Percentiles rank a stretch among this genome's conserved stretches.
These are phyloP conservation scores for Jatropha podagrica DNA, from an alignment of 441 rosid genomes.

Conservation along the genomic window DNA sequence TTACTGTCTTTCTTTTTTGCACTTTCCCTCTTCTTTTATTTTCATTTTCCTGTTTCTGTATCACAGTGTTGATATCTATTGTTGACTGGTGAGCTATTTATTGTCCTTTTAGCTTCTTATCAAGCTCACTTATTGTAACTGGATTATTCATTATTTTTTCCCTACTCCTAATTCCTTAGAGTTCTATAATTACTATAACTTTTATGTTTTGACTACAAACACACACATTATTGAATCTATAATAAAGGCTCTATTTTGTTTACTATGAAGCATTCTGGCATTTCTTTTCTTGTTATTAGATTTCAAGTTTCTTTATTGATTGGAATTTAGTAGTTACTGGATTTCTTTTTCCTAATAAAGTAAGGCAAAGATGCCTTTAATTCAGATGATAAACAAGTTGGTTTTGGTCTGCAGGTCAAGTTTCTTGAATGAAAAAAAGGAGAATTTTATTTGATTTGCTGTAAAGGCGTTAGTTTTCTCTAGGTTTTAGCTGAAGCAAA, in stretches of 20 bases:
- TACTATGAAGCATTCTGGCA: background rate
- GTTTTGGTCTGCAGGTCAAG: background rate
- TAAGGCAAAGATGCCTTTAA: background rate
- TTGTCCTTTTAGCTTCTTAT: conserved; percentile 4
- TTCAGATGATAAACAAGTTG: background rate
- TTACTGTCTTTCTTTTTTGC: background rate
- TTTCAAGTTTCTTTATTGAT: background rate
- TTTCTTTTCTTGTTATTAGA: background rate
- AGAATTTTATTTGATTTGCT: background rate
- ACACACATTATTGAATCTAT: background rate
- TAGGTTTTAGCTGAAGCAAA: background rate
- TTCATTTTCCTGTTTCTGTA: background rate
- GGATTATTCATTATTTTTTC: background rate
- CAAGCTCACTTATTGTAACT: background rate
- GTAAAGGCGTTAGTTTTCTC: background rate
- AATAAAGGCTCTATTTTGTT: background rate
- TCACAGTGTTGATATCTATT: background rate
- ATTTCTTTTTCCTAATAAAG: background rate
- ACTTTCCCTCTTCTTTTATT: background rate
- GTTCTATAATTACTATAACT: background rate
- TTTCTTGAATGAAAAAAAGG: background rate
- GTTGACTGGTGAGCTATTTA: background rate
- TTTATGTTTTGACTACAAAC: background rate
- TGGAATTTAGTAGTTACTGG: background rate
- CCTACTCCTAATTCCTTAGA: background rate